Evolutionary conservation across 2,329 filamentous ascomycete species (phyloP).

Genomic region (Cercospora sp.): DNA sequence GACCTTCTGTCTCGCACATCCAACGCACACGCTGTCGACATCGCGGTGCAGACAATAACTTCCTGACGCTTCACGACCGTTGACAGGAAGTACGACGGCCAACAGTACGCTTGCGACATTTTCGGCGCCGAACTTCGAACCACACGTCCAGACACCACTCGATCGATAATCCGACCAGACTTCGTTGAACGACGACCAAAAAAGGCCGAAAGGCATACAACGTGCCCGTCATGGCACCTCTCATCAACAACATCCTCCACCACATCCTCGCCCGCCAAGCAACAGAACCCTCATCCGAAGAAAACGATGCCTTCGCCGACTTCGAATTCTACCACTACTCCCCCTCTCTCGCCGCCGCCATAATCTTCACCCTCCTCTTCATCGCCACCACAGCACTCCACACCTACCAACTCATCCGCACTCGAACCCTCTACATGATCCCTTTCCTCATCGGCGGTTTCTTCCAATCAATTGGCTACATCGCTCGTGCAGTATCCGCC

Average conservation of each 20-base stretch:
- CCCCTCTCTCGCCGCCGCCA: slow-evolving; percentile 23
- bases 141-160: neutral
- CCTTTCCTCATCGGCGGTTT: slow-evolving; percentile 55
- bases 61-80: neutral
- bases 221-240: neutral
- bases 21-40: neutral
- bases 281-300: neutral
- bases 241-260: neutral
- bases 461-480: slow-evolving; percentile 56
- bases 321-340: slow-evolving; percentile 21
- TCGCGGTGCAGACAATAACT: neutral
- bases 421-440: slow-evolving; percentile 54
- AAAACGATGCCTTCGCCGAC: slow-evolving; percentile 12
- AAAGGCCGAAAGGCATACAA: neutral
- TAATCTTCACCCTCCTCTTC: slow-evolving; percentile 39
- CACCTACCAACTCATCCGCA: slow-evolving; percentile 41
- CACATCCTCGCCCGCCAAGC: neutral
- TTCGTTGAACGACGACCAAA: neutral
- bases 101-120: neutral
- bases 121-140: neutral
- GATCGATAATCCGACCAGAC: neutral
- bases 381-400: slow-evolving; percentile 40
- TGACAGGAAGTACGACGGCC: neutral
- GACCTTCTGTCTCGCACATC: neutral
- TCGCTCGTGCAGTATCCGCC: slow-evolving; percentile 50